Conservation (phyloP, 768 basidiomycete genomes). For the Brasilioporus rufonigricans region DNA sequence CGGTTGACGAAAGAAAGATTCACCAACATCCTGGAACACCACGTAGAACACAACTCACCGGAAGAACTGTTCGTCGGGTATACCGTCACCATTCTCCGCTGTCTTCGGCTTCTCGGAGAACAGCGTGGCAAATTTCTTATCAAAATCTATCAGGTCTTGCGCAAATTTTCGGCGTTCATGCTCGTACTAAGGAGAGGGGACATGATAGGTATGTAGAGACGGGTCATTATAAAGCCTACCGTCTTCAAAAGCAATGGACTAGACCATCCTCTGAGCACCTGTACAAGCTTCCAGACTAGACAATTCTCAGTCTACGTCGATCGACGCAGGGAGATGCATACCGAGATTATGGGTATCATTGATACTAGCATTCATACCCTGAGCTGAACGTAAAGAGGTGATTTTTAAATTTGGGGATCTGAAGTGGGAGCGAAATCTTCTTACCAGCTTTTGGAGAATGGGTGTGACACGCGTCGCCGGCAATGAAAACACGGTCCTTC, state of each 20-base stretch:
- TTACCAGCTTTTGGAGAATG: slow-evolving; percentile 65
- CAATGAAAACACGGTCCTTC: slow-evolving; percentile 69
- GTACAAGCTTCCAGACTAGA: slow-evolving; percentile 46
- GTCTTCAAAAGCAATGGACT: slow-evolving; percentile 38
- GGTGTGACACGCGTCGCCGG: slow-evolving; percentile 73
- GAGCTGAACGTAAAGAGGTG: slow-evolving; percentile 38
- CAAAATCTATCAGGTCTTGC: slow-evolving; percentile 70
- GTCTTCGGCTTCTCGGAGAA: slow-evolving; percentile 68
- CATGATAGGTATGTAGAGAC: not conserved
- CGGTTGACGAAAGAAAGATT: no score
- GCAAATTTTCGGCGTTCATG: slow-evolving; percentile 65
- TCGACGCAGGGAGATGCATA: slow-evolving; percentile 22
- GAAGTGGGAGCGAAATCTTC: not conserved
- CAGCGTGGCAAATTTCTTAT: slow-evolving; percentile 60
- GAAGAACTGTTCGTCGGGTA: slow-evolving; percentile 36
- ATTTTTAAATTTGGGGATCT: not conserved
- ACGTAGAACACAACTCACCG: slow-evolving; percentile 27
- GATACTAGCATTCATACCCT: slow-evolving; percentile 80
- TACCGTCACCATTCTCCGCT: slow-evolving; percentile 34
- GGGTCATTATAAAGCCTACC: slow-evolving; percentile 22
- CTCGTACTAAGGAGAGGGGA: slow-evolving; percentile 54
- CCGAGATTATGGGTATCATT: slow-evolving; percentile 72
- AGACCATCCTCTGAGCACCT: slow-evolving; percentile 44
- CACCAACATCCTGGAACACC: no score
- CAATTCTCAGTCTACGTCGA: slow-evolving; percentile 49